Base-by-base conservation (phyloP, 305 asterid genomes). In the Nicotiana rustica region DNA sequence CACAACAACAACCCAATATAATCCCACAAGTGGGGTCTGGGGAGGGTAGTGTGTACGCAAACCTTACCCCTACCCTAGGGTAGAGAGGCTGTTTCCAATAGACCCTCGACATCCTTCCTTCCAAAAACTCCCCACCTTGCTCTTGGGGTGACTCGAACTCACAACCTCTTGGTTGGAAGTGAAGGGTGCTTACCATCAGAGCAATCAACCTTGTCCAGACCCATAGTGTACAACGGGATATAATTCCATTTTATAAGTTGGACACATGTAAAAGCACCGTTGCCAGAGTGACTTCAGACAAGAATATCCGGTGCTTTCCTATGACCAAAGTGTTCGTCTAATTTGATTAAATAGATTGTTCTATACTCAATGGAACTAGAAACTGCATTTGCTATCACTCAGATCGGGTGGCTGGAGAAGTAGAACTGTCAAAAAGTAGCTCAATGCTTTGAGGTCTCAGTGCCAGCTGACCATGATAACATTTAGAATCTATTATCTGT, bases 361-460 rank as follows among this genome's bases (percentile, higher is more conserved):
- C 18, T 25, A 73, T 21, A 71, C 38, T 70, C 13, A 71, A 71
- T 73, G 64, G 60, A 73, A 71, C 49, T 12, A 49, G 25, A 35
- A 73, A 14, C 64, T 73, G 79, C 62, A 73, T 35, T 49, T 21
- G 14, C 79, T 25, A 49, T 14, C 3, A 73, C 79, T 25, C 62
- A 25, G 44, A 49, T 49, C 44, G 25, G 4, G 31, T 73, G 21
- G 6, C 59, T 52, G n/a, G n/a, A 52, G 59, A 52, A 52, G 59
- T 52, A 52, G 59, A 52, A 41, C 49, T 52, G 59, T 52, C 59
- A 52, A 52, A 52, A 14, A 52, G 15, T 52, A 12, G 59, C 59
- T 52, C 59, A 10, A 52, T 3, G 59, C 59, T 52, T 13, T 14
- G 59, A 52, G 59, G 59, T 52, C 14, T 17, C n/a, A 52, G 17